phyloP scores from a whole-genome alignment of 2,329 filamentous ascomycete genomes.

The Ophiosphaerella herpotricha region DNA sequence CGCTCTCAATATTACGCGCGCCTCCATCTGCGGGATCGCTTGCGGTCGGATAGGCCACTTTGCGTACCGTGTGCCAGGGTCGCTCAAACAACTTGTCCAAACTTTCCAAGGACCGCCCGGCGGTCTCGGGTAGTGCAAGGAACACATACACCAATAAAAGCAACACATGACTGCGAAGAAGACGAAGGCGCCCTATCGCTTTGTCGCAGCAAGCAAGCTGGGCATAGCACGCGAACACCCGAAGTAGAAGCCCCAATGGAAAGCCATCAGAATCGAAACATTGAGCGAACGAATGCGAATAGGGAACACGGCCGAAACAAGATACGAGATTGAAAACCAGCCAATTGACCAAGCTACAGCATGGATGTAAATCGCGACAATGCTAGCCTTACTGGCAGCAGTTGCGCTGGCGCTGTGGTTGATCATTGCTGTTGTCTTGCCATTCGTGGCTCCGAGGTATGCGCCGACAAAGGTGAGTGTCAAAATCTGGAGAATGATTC shows the following conservation, averaged over 20 bases:
- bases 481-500: conserved; percentile 40
- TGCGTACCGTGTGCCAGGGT: conserved; percentile 20
- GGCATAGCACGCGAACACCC: conserved; percentile 44
- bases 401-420: conserved; percentile 11
- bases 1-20: conserved; percentile 1
- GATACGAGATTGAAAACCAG: conserved; percentile 54
- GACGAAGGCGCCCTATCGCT: conserved; percentile 39
- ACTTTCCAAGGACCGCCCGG: conserved; percentile 22
- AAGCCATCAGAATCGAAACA: conserved; percentile 51
- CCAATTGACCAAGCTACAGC: conserved; percentile 55
- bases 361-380: conserved; percentile 52
- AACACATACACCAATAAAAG: conserved; percentile 38
- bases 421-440: conserved; percentile 7
- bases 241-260: conserved; percentile 49
- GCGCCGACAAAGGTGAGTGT: conserved; percentile 37
- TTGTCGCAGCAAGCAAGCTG: conserved; percentile 37
- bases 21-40: conserved; percentile 4
- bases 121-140: conserved; percentile 38
- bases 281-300: conserved; percentile 49
- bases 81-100: conserved; percentile 21
- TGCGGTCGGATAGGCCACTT: conserved; percentile 21
- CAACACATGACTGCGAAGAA: conserved; percentile 36
- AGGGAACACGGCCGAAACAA: conserved; percentile 53
- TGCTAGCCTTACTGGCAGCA: conserved; percentile 46
- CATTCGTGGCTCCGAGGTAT: conserved; percentile 38